Evolutionary conservation across 2,329 filamentous ascomycete genomes (phyloP).

Genomic region (Fusarium graminum): DNA sequence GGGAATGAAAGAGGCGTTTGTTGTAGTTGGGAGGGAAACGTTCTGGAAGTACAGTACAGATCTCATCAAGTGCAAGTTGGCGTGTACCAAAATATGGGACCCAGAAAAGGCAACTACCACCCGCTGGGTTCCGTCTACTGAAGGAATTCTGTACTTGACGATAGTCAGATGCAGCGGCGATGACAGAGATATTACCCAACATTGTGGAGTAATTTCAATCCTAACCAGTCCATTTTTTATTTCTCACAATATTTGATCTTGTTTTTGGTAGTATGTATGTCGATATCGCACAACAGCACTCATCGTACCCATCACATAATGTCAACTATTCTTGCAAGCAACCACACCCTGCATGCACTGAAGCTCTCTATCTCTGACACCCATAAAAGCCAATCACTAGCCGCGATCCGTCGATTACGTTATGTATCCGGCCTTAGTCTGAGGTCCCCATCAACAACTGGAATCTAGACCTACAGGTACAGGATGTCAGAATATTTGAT

Average conservation of each 20-base stretch:
- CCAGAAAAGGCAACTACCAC: constrained; percentile 39
- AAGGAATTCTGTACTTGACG: constrained; percentile 20
- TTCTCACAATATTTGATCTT: neutral
- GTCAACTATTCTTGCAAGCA: constrained; percentile 7
- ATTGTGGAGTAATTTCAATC: neutral
- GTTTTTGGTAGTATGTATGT: neutral
- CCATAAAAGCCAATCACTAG: constrained; percentile 29
- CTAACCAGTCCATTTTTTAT: neutral
- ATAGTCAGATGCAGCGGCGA: neutral
- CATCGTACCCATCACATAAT: neutral
- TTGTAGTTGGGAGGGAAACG: constrained; percentile 44
- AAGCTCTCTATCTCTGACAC: constrained; percentile 24
- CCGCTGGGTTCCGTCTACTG: constrained; percentile 18
- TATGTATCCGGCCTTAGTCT: constrained; percentile 27
- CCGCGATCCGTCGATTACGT: constrained; percentile 27
- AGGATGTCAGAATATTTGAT: too few relatives aligned
- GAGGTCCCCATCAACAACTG: constrained; percentile 31
- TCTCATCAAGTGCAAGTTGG: constrained; percentile 50
- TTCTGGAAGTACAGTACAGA: constrained; percentile 47
- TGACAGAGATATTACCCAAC: neutral
- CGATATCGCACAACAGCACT: too few relatives aligned
- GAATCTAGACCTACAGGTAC: constrained; percentile 25
- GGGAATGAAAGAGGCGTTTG: constrained; percentile 30
- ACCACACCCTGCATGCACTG: constrained; percentile 9
- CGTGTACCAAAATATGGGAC: constrained; percentile 45